Evolutionary conservation across 2,329 filamentous ascomycete species (phyloP).

Genomic region (Nemania bipapillata): DNA sequence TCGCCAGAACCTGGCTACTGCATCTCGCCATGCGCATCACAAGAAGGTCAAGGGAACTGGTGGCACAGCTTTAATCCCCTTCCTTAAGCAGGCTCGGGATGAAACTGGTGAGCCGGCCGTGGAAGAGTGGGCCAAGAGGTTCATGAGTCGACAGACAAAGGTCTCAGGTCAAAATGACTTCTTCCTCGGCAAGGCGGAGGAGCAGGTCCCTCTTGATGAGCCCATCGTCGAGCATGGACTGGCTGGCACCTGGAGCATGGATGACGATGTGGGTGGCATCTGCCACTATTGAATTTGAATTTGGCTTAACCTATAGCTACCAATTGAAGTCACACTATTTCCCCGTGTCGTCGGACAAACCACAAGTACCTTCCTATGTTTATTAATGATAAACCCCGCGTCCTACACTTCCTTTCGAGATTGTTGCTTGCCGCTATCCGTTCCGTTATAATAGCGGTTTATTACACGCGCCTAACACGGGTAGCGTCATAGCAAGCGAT

Average conservation of each 20-base stretch:
- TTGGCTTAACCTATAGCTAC: not conserved
- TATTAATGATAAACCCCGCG: not conserved
- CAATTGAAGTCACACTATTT: not conserved
- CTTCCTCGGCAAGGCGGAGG: constrained; percentile 65
- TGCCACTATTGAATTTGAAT: constrained; percentile 63
- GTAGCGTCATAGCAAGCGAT: not conserved
- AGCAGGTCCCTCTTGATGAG: constrained; percentile 48
- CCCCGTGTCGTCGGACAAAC: not conserved
- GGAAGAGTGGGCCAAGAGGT: constrained; percentile 68
- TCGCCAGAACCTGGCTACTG: constrained; percentile 69
- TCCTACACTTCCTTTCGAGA: not conserved
- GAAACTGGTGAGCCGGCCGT: constrained; percentile 95
- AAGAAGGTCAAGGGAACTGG: constrained; percentile 85
- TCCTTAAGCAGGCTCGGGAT: constrained; percentile 94
- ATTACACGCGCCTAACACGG: not conserved
- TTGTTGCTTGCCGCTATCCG: not conserved
- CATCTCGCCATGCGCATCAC: constrained; percentile 61
- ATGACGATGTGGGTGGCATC: constrained; percentile 77
- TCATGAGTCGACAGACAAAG: constrained; percentile 65
- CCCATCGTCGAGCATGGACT: constrained; percentile 65
- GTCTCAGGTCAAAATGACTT: constrained; percentile 66
- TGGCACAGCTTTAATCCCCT: constrained; percentile 91
- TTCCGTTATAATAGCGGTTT: not conserved
- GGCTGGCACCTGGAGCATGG: constrained; percentile 88
- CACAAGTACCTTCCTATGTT: not conserved